Evolutionary conservation across 345 rosid species (phyloP).

Genomic region (Eucalyptus victrix): DNA sequence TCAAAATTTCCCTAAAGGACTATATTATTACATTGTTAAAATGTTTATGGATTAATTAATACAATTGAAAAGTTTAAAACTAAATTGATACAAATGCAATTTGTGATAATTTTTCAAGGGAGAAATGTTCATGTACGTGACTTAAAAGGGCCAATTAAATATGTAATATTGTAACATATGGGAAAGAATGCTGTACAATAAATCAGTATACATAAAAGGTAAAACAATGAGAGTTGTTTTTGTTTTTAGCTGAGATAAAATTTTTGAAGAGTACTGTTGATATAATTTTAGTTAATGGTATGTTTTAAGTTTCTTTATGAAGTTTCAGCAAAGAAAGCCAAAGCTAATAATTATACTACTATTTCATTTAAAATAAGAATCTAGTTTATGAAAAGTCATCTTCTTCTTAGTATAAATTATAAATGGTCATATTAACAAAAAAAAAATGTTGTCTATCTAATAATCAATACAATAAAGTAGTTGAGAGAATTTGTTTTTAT

Average conservation of each 20-base stretch:
- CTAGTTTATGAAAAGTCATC: not conserved
- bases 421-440: not conserved
- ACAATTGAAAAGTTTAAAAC: not conserved
- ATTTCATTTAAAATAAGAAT: not conserved
- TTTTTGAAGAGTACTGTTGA: not conserved
- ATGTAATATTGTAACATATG: not conserved
- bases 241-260: not conserved
- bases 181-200: not conserved
- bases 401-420: not conserved
- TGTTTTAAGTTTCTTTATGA: not conserved
- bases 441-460: not conserved
- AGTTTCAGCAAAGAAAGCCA: not conserved
- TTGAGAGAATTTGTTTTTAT: not conserved
- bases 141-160: not conserved
- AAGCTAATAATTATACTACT: not conserved
- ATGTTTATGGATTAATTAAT: not conserved
- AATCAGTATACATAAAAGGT: not conserved
- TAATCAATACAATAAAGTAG: not conserved
- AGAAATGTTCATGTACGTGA: not conserved
- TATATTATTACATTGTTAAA: too few species aligned
- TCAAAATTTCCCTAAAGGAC: not conserved
- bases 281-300: not conserved
- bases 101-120: not conserved
- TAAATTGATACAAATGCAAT: not conserved
- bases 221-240: not conserved